Percentiles rank a stretch among this genome's conserved stretches.
Conservation (phyloP, 352 stramenopile species). For the Halophytophthora polymorphica region DNA sequence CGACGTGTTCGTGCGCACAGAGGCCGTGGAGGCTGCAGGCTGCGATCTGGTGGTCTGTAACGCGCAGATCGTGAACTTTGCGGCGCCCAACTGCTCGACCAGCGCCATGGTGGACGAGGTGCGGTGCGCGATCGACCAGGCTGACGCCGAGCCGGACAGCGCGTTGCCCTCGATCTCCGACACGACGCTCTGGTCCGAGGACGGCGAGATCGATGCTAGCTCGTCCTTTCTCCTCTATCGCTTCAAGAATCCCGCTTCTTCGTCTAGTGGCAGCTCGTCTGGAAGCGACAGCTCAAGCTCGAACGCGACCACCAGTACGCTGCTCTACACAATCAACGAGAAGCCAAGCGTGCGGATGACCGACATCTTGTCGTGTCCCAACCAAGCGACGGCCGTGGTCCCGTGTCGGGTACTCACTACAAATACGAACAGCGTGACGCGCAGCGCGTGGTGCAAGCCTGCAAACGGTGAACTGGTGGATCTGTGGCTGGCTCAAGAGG, state of each 20-base stretch:
- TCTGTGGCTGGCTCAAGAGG: slow-evolving; percentile 11
- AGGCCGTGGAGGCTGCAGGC: slow-evolving; percentile 1
- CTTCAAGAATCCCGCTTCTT: background rate
- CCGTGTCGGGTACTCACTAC: slow-evolving; percentile 7
- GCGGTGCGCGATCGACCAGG: slow-evolving; percentile 4
- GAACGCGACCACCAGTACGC: background rate
- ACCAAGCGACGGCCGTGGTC: slow-evolving; percentile 12
- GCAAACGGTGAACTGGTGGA: slow-evolving; percentile 2
- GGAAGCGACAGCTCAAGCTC: background rate
- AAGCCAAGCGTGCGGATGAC: slow-evolving; percentile 1
- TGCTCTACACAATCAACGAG: slow-evolving; percentile 13
- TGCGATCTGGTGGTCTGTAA: slow-evolving; percentile 4
- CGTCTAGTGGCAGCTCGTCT: background rate
- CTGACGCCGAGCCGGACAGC: background rate
- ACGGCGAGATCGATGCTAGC: background rate
- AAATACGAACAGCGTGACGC: background rate
- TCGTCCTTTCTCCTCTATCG: background rate
- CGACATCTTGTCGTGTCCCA: slow-evolving; percentile 1
- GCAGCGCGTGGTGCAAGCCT: slow-evolving; percentile 1
- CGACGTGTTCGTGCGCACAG: slow-evolving; percentile 3
- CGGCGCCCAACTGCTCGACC: slow-evolving; percentile 1
- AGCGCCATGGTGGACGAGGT: background rate
- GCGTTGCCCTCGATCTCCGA: background rate
- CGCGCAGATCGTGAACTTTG: slow-evolving; percentile 5
- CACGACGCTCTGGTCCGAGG: slow-evolving; percentile 3